These are phyloP conservation scores for Trifolium subterraneum DNA, from an alignment of 306 rosid genomes.

Conservation along the genomic window DNA sequence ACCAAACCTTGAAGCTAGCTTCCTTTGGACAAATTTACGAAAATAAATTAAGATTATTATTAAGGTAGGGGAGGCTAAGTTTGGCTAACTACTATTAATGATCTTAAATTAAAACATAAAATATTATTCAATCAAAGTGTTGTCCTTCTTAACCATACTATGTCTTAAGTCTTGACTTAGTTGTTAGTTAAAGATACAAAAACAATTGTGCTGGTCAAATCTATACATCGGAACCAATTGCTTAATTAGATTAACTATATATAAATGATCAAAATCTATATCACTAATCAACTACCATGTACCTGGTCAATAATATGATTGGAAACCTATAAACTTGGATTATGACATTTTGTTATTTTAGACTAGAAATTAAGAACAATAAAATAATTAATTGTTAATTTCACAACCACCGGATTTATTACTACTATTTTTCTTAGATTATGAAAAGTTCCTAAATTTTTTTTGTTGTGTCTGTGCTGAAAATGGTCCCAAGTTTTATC, in stretches of 20 bases:
- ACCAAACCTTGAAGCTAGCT: conserved; percentile 54
- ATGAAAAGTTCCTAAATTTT: conserved; percentile 26
- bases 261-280: background rate
- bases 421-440: conserved; percentile 17
- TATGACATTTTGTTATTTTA: conserved; percentile 30
- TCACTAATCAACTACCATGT: conserved; percentile 36
- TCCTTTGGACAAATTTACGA: conserved; percentile 43
- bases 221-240: conserved; percentile 28
- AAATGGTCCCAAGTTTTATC: conserved; percentile 33
- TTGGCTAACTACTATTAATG: conserved; percentile 40
- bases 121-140: conserved; percentile 15
- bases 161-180: conserved; percentile 13
- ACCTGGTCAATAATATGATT: conserved; percentile 33
- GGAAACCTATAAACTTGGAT: conserved; percentile 32
- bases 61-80: conserved; percentile 41
- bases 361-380: conserved; percentile 6
- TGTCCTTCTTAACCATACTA: conserved; percentile 38
- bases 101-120: conserved; percentile 32
- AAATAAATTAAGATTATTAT: conserved; percentile 12
- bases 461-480: background rate
- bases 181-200: conserved; percentile 34
- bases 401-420: conserved; percentile 32
- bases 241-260: conserved; percentile 8
- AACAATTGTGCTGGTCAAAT: conserved; percentile 52
- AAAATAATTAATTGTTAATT: conserved; percentile 20